Evolutionary conservation across 495 filamentous ascomycete species (phyloP), one percentile per base, ranked within the genome.

Genomic region (Penicillium coffeae): DNA sequence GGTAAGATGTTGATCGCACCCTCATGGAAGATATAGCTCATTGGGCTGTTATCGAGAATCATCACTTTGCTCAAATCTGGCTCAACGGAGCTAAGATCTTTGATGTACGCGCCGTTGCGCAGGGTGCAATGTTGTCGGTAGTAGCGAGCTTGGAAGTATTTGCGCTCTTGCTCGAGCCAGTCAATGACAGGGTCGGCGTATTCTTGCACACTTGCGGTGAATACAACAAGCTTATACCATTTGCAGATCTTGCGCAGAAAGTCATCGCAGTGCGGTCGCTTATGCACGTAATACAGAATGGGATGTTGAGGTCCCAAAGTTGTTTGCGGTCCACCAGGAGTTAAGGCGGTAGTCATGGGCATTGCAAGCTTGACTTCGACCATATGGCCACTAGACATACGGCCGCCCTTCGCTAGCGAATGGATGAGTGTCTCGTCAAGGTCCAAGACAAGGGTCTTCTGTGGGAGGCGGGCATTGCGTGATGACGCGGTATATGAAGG

Each of bases 121-220:
- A 87, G 87, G 25, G 93, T 96, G 72, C 94, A 97, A 66, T 97
- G 90, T 69, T 97, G 94, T 21, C 93, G 78, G 65, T 98, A 98
- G 63, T 90, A 96, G 58, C 94, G 77, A 16, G 82, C 87, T 13
- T 85, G 82, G 68, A 98, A 98, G 72, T 89, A 96, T 69, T 96
- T 96, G 47, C 90, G 83, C 64, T 97, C 94, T 54, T 90, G 84
- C 70, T 98, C 93, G 45, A 98, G 78, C 90, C 90, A 97, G 76
- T 98, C 94, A 60, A 98, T 96, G 34, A 98, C 93, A 8, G 93
- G 93, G 70, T 98, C 93, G 49, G 93, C 93, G 60, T 98, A 98
- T 64, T 98, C 93, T 65, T 98, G 93, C 21, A 98, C 94, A 34
- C 88, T 94, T 8, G 93, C 93, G 6, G 93, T 98, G 67, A 98